Evolutionary conservation across 1,139 yeast genomes (phyloP).

Genomic region (Magnusiomyces paraingens): DNA sequence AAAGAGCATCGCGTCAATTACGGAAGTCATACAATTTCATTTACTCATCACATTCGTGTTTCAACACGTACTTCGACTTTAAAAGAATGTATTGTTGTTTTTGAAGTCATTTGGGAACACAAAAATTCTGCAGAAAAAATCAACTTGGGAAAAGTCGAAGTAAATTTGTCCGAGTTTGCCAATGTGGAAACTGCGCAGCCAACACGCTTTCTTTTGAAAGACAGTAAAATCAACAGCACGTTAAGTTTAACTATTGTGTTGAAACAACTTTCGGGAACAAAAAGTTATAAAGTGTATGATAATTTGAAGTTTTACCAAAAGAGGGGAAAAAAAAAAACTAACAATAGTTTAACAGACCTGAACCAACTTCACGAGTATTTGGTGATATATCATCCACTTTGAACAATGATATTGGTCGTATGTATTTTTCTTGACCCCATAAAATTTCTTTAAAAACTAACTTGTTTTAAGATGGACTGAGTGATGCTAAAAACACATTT

Average conservation of each 20-base stretch:
- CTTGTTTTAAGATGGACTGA: no score
- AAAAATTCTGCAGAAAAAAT: constrained; percentile 30
- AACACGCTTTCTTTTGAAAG: constrained; percentile 60
- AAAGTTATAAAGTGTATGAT: constrained; percentile 28
- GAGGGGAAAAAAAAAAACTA: constrained; percentile 17
- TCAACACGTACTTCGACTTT: constrained; percentile 17
- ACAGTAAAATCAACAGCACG: constrained; percentile 78
- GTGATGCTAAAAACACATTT: background rate
- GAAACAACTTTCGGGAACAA: constrained; percentile 42
- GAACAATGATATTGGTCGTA: background rate
- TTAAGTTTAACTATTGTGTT: constrained; percentile 46
- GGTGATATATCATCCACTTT: constrained; percentile 11
- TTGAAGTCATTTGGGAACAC: constrained; percentile 37
- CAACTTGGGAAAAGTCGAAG: constrained; percentile 56
- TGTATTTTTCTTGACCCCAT: no score
- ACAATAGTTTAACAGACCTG: constrained; percentile 5
- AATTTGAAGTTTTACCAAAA: constrained; percentile 18
- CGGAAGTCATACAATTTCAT: constrained; percentile 36
- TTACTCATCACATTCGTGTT: constrained; percentile 3
- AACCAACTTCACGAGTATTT: constrained; percentile 14
- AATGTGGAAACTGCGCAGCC: constrained; percentile 46
- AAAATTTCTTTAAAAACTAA: no score
- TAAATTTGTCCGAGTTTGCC: constrained; percentile 70
- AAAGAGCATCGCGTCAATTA: constrained; percentile 47
- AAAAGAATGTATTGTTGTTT: constrained; percentile 25